Conservation (phyloP, 208 protist species). For the Trypanosoma cruzi region DNA sequence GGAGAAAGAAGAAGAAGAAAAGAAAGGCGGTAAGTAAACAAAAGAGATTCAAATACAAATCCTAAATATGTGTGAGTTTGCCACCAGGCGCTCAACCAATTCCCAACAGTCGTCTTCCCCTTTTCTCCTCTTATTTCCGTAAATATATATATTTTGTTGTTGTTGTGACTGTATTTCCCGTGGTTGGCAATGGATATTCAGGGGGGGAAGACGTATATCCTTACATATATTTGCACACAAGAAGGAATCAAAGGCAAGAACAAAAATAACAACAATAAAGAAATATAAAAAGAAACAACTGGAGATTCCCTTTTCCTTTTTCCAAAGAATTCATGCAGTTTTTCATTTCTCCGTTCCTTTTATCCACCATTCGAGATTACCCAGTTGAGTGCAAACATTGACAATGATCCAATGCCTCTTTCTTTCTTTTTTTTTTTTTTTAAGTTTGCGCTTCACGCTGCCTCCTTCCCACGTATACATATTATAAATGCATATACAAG, state of each 20-base stretch:
- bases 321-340: not conserved
- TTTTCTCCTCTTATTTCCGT: too few relatives aligned
- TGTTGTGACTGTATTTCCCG: too few relatives aligned
- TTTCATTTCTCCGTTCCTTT: not conserved
- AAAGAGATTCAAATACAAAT: not conserved
- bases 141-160: too few relatives aligned
- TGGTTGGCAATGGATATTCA: not conserved
- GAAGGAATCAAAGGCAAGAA: too few relatives aligned
- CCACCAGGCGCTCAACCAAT: not conserved
- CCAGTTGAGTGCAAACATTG: too few relatives aligned
- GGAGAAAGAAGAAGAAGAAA: conserved; percentile 19
- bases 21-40: conserved; percentile 3
- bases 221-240: not conserved
- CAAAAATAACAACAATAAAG: too few relatives aligned
- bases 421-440: not conserved
- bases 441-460: not conserved
- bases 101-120: too few relatives aligned
- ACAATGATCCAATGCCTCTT: too few relatives aligned
- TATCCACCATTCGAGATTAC: too few relatives aligned
- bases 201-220: not conserved
- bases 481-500: not conserved
- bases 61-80: not conserved
- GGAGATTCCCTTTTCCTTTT: not conserved
- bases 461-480: not conserved
- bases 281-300: not conserved